phyloP scores from a whole-genome alignment of 2,329 filamentous ascomycete species.

The Macroventuria anomochaeta region DNA sequence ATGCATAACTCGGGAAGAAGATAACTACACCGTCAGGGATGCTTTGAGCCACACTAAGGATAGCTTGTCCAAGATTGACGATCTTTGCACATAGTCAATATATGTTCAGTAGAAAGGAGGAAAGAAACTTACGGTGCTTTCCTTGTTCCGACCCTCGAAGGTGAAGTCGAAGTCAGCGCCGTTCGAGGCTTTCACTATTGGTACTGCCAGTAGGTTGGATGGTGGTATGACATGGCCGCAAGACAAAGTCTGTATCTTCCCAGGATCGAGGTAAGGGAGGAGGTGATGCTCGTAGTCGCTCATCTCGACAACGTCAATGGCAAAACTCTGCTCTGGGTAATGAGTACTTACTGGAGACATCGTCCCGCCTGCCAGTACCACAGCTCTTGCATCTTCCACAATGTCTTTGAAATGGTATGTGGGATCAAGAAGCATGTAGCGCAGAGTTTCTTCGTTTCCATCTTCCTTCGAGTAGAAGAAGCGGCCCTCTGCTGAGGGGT shows the following conservation, averaged over 20 bases:
- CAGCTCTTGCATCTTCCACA: slow-evolving; percentile 80
- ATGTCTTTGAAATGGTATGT: slow-evolving; percentile 90
- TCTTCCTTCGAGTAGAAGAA: slow-evolving; percentile 63
- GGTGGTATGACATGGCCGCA: slow-evolving; percentile 93
- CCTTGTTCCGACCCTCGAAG: slow-evolving; percentile 76
- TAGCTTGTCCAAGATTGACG: slow-evolving; percentile 72
- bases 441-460: slow-evolving; percentile 66
- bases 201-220: slow-evolving; percentile 79
- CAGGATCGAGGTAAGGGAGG: slow-evolving; percentile 73
- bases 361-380: slow-evolving; percentile 91
- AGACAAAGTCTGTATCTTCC: slow-evolving; percentile 78
- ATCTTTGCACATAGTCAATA: slow-evolving; percentile 53
- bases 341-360: slow-evolving; percentile 79
- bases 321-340: background rate
- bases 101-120: background rate
- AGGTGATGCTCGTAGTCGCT: slow-evolving; percentile 86
- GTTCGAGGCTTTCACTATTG: slow-evolving; percentile 61
- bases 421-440: slow-evolving; percentile 88
- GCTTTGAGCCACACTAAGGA: slow-evolving; percentile 73
- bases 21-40: slow-evolving; percentile 90
- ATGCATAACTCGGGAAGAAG: slow-evolving; percentile 95
- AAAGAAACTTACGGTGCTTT: slow-evolving; percentile 60
- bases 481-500: slow-evolving; percentile 73
- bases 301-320: slow-evolving; percentile 61
- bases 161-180: slow-evolving; percentile 80